Evolutionary conservation across 768 basidiomycete genomes (phyloP), one percentile per base, ranked within the genome.

Genomic region (Termitomyces sp.): DNA sequence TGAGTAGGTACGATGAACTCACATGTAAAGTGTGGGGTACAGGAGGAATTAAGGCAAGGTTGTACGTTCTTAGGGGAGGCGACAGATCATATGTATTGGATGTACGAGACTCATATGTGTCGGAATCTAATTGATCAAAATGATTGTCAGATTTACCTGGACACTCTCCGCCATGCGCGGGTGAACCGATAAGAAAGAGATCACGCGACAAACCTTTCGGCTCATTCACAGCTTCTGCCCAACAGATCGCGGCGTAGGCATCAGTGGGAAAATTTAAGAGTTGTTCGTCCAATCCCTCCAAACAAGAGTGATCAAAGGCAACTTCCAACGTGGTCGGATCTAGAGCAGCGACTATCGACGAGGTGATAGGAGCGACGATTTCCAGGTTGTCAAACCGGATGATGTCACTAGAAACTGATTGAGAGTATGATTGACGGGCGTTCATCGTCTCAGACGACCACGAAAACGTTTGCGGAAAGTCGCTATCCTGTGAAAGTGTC

Each of bases 211-310:
- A 44, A n/a, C 49, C 56, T 32, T 61, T 59, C 4, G 58, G 53
- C 20, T 63, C 46, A n/a, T 53, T 43, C 20, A 58, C 62, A 31
- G 61, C 66, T 50, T 69, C 64, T 34, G 66, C 62, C 75, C 75
- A 76, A 59, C 74, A 75, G n/a, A 68, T 58, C 14, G 72, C 69
- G 6, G 71, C 65, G 56, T 73, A 76, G 12, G 75, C 71, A 24
- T 72, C 70, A 20, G 59, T 57, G 3, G 76, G 76, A 24, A 68
- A 68, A 46, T 70, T 69, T 9, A 76, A 63, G 22, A 77, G 68
- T 18, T 66, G 61, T 52, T 73, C 69, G 42, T 76, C 76, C 13
- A 78, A 68, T 8, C 76, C 76, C 24, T 73, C 67, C 27, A 78
- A 61, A 59, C 73, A 74, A 48, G 71, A 68, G 34, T 64, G 36